A percentile compares a stretch with the other conserved stretches of the same genome.
These are phyloP conservation scores for Brassica nigra DNA, from an alignment of 345 rosid species.

Conservation along the genomic window DNA sequence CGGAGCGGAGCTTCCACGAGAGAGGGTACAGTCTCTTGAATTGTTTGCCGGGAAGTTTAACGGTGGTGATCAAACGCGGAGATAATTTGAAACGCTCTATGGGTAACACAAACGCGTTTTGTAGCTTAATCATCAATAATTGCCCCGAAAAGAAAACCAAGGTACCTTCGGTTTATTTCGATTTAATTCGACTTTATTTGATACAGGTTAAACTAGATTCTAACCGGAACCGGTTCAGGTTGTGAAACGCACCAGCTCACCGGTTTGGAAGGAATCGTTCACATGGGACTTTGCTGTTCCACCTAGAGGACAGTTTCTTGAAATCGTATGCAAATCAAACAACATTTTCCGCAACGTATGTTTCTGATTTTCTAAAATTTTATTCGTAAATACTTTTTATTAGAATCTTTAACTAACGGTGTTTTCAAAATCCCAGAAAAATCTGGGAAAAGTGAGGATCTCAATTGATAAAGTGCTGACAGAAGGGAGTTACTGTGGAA, in stretches of 20 bases:
- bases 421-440: conserved; percentile 46
- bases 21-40: conserved; percentile 80
- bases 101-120: conserved; percentile 71
- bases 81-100: conserved; percentile 71
- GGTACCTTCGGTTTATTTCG: conserved; percentile 41
- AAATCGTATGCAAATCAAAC: conserved; percentile 84
- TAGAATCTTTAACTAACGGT: background rate
- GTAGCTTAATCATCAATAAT: conserved; percentile 71
- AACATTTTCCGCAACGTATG: conserved; percentile 73
- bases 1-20: conserved; percentile 63
- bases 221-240: conserved; percentile 50
- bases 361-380: background rate
- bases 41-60: conserved; percentile 82
- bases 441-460: conserved; percentile 69
- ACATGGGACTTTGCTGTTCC: conserved; percentile 87
- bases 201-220: background rate
- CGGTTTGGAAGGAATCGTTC: conserved; percentile 91
- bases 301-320: conserved; percentile 85
- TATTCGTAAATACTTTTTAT: background rate
- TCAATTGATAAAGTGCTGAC: conserved; percentile 81
- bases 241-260: conserved; percentile 66
- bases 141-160: conserved; percentile 79
- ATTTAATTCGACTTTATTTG: background rate
- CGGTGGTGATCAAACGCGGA: conserved; percentile 79
- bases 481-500: conserved; percentile 70